Evolutionary conservation across 352 stramenopile genomes (phyloP), one percentile per base, ranked within the genome.

Genomic region (Globisporangium acanthophoron): DNA sequence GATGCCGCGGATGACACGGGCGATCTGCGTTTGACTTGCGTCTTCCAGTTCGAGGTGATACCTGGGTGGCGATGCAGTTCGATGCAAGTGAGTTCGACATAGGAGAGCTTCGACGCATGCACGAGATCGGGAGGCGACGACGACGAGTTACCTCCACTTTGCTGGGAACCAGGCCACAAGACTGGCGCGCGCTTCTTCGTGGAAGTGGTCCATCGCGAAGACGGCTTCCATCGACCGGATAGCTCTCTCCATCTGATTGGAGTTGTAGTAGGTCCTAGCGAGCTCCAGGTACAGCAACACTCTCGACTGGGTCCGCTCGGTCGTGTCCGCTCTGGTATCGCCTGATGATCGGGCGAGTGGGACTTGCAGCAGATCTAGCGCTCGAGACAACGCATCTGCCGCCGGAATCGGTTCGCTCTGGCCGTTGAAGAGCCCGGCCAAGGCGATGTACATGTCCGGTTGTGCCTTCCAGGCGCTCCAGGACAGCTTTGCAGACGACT

Each of bases 191-290:
- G 80, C 75, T 49, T 88, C 80, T n/a, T 70, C 49, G 29, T 87
- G 59, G 41, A 77, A 85, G 33, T 64, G 70, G 46, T 82, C 72
- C 43, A 88, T 68, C 39, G 80, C 65, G 61, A 89, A 78, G 29
- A 84, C 72, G 21, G 68, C 73, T 67, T 89, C 78, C 72, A 90
- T 86, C 48, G 79, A 69, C 16, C 78, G 76, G 49, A 92, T 86
- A 1, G 82, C 82, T 8, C 72, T 73, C 56, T 90, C 78, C 82
- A 92, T 90, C 48, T 89, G 79, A 58, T 92, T 92, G 65, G 68
- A 74, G 56, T 87, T 69, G 61, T 87, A 90, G 50, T 79, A 88
- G 18, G 79, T 83, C n/a, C 54, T 55, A 13, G 69, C 79, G 20
- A 92, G 71, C n/a, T 78, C 70, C 11, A 83, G 9, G 47, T 88